Base-by-base conservation (phyloP, 1,139 yeast genomes). In the Candida albicans region DNA sequence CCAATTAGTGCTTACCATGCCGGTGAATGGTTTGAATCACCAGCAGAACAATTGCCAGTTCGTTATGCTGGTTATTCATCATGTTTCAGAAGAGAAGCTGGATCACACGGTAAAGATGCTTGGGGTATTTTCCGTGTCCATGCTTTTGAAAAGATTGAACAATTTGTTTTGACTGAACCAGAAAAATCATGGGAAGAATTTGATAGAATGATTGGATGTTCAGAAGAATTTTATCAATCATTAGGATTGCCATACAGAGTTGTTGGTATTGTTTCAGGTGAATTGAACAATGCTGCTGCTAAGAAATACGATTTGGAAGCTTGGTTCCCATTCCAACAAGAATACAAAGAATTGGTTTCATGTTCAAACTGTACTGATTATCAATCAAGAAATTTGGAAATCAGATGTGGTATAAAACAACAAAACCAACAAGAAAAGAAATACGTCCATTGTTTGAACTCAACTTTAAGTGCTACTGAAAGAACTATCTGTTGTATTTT, bases 101-200 rank as follows among this genome's bases (percentile, higher is more conserved):
- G 99, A 55, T 85, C 96, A 52, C 98, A 93, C 63, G 99, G 99
- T 68, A 93, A 93, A 70, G 99, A 93, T 64, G 99, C 99, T 38
- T 95, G 99, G 99, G 99, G 99, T 71, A 91, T 95, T 56, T 93
- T 93, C 83, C 85, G 99, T 72, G 99, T 93, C 47, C 99, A 93
- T 65, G 96, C 96, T 46, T 93, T 93, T 62, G 99, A 95, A 73
- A 93, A 93, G 74, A 89, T 93, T 60, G 99, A 93, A 75, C 99
- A 95, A 72, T 93, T 91, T 64, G 87, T 87, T 54, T 70, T 93
- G 58, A 85, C 98, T 47, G 99, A 93, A 75, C 99, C 99, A 47
- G 99, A 91, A 66, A 89, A 91, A 64, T 91, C 98, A 6, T 93
- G 98, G 99, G 82, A 79, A 50, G 98, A 91, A 77, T 93, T 95